These are phyloP conservation scores for Marasmius sp. DNA, from an alignment of 1,284 basidiomycete genomes.

Conservation along the genomic window DNA sequence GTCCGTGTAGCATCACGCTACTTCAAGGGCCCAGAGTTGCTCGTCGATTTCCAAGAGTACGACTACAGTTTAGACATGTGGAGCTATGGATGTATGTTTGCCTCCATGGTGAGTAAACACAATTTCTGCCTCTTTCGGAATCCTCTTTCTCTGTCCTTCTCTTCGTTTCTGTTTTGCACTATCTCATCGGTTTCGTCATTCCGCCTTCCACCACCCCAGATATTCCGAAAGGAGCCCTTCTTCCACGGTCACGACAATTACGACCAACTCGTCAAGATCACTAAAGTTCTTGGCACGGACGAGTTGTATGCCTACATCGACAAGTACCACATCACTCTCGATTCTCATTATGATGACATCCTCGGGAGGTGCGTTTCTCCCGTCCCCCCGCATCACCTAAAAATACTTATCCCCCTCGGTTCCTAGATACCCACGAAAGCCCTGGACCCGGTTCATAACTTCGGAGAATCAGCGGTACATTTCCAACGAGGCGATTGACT, in stretches of 20 bases:
- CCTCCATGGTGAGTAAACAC: conserved; percentile 82
- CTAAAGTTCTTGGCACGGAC: conserved; percentile 96
- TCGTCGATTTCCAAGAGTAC: conserved; percentile 98
- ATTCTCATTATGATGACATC: conserved; percentile 88
- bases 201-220: conserved; percentile 46
- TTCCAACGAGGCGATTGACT: conserved; percentile 97
- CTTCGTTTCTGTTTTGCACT: too few relatives aligned
- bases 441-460: conserved; percentile 92
- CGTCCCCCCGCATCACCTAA: conserved; percentile 10
- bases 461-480: conserved; percentile 97
- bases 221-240: conserved; percentile 99
- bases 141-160: conserved; percentile 1
- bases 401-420: conserved; percentile 9
- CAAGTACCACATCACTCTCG: conserved; percentile 92
- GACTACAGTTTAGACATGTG: conserved; percentile 98
- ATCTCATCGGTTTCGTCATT: too few relatives aligned
- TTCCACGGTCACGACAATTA: conserved; percentile 99
- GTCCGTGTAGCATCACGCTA: conserved; percentile 97
- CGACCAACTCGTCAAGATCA: conserved; percentile 98
- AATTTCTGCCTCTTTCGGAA: conserved; percentile 1
- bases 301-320: conserved; percentile 90
- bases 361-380: conserved; percentile 62
- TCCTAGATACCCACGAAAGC: conserved; percentile 84
- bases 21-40: conserved; percentile 96
- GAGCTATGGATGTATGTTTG: conserved; percentile 99